Conservation (phyloP, 495 filamentous ascomycete genomes). For the Parathielavia hyrcaniae region DNA sequence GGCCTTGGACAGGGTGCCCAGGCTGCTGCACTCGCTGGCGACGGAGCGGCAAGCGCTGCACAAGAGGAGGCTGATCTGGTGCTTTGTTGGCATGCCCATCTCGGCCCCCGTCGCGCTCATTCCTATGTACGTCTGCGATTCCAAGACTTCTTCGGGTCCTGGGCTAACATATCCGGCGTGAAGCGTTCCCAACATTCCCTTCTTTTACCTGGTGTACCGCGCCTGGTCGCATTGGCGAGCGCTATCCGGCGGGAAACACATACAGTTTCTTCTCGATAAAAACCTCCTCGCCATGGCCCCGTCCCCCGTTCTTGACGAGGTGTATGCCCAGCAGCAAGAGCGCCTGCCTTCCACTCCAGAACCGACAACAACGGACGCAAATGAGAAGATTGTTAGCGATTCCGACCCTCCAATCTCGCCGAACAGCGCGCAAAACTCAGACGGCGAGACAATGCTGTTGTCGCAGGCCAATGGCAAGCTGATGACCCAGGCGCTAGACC, state of each 20-base stretch:
- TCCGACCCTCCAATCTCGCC: slow-evolving; percentile 18
- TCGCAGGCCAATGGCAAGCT: slow-evolving; percentile 54
- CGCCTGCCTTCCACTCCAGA: slow-evolving; percentile 28
- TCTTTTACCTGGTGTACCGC: slow-evolving; percentile 89
- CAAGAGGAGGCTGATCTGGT: slow-evolving; percentile 68
- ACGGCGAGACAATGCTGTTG: slow-evolving; percentile 54
- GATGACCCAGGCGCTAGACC: slow-evolving; percentile 63
- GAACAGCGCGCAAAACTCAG: slow-evolving; percentile 24
- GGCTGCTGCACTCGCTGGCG: slow-evolving; percentile 57
- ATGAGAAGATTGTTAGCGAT: slow-evolving; percentile 17
- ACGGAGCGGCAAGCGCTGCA: slow-evolving; percentile 79
- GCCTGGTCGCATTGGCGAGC: slow-evolving; percentile 66
- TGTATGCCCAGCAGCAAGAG: slow-evolving; percentile 53
- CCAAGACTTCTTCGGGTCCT: background rate
- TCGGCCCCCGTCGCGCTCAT: slow-evolving; percentile 72
- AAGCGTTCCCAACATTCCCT: slow-evolving; percentile 94
- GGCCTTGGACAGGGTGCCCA: slow-evolving; percentile 51
- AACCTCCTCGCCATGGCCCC: slow-evolving; percentile 59
- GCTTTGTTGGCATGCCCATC: slow-evolving; percentile 76
- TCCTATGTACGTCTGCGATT: slow-evolving; percentile 60
- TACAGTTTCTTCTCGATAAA: slow-evolving; percentile 71
- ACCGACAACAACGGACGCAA: slow-evolving; percentile 26
- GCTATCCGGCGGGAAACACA: slow-evolving; percentile 73
- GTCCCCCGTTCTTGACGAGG: slow-evolving; percentile 58
- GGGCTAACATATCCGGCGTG: background rate